Conservation (phyloP, 2,329 filamentous ascomycete genomes). For the Neofusicoccum cordaticola region DNA sequence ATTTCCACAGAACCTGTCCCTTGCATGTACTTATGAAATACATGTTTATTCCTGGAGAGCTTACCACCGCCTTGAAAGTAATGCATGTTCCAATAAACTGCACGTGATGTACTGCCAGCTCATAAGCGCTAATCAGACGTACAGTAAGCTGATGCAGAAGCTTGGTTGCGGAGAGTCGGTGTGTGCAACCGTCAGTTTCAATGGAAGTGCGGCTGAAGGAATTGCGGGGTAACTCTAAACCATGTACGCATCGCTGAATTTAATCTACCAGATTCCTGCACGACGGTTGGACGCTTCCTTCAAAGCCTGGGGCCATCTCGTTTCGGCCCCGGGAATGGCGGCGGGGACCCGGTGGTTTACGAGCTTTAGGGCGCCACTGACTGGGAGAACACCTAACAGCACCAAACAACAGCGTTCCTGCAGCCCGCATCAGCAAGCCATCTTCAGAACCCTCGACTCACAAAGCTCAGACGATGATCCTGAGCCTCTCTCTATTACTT, state of each 20-base stretch:
- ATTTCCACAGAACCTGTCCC: background rate
- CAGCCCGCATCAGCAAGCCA: background rate
- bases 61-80: background rate
- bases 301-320: background rate
- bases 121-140: background rate
- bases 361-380: background rate
- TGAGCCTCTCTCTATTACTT: background rate
- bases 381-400: background rate
- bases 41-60: background rate
- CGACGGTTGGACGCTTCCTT: background rate
- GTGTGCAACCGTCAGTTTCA: background rate
- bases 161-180: background rate
- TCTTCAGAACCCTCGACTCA: background rate
- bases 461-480: background rate
- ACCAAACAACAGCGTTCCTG: background rate
- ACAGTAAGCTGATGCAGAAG: conserved; percentile 6
- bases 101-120: background rate
- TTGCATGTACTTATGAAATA: background rate
- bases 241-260: background rate
- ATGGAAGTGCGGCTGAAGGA: background rate
- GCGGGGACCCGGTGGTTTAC: background rate
- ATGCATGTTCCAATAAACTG: background rate
- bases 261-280: background rate
- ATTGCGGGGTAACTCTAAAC: background rate
- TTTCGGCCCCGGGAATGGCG: background rate